These are phyloP conservation scores for Pinus taeda DNA, from an alignment of 75 land plant genomes.

Conservation along the genomic window DNA sequence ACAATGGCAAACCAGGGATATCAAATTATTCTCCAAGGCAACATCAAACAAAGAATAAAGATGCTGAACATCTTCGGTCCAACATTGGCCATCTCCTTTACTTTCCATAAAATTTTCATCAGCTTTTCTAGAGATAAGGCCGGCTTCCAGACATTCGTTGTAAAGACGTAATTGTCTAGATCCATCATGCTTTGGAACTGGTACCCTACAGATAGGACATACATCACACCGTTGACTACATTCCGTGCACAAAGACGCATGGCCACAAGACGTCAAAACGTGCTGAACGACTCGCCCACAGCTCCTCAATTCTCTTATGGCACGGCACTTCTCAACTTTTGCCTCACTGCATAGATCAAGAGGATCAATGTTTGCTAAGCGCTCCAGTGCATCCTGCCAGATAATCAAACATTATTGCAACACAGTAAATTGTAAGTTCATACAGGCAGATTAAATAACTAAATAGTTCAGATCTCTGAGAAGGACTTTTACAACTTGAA, in stretches of 20 bases:
- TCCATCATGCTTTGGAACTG: slow-evolving; percentile 37
- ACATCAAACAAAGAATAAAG: slow-evolving; percentile 91
- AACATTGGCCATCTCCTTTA: slow-evolving; percentile 31
- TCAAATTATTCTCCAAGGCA: slow-evolving; percentile 82
- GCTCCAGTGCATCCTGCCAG: slow-evolving; percentile 64
- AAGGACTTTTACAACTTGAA: not conserved
- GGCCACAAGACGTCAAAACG: slow-evolving; percentile 75
- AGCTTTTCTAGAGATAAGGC: slow-evolving; percentile 56
- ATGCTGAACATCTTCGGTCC: slow-evolving; percentile 60
- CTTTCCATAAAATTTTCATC: slow-evolving; percentile 44
- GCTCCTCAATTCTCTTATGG: slow-evolving; percentile 88
- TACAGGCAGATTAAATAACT: not conserved
- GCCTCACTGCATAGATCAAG: slow-evolving; percentile 81
- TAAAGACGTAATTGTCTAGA: slow-evolving; percentile 60
- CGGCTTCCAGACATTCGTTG: slow-evolving; percentile 78
- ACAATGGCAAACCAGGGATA: slow-evolving; percentile 89
- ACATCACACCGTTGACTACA: slow-evolving; percentile 83
- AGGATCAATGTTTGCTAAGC: slow-evolving; percentile 75
- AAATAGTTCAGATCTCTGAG: not conserved
- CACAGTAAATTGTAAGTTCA: not conserved
- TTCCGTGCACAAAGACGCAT: slow-evolving; percentile 89
- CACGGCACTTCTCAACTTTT: slow-evolving; percentile 86
- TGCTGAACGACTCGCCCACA: slow-evolving; percentile 80
- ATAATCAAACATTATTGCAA: not conserved
- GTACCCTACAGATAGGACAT: slow-evolving; percentile 87